phyloP scores from a whole-genome alignment of 2,329 filamentous ascomycete genomes.

The Colletotrichum ledebouriae region DNA sequence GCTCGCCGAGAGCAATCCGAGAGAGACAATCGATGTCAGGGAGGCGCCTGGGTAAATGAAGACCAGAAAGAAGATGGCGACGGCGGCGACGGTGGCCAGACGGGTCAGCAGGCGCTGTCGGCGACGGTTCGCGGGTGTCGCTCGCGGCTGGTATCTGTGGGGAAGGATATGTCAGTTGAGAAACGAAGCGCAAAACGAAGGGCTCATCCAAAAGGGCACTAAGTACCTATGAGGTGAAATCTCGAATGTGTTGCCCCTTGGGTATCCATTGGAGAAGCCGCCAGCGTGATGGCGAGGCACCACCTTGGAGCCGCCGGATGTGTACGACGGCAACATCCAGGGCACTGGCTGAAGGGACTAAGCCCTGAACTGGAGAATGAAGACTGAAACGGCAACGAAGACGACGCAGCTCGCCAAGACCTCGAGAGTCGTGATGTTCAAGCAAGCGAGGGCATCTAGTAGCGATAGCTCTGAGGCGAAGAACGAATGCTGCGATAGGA shows the following conservation, averaged over 20 bases:
- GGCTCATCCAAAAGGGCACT: background rate
- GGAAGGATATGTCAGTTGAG: background rate
- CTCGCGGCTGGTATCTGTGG: slow-evolving; percentile 85
- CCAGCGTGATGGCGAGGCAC: slow-evolving; percentile 85
- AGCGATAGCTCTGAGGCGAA: slow-evolving; percentile 3
- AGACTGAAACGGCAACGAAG: slow-evolving; percentile 24
- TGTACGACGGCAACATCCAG: slow-evolving; percentile 72
- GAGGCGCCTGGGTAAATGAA: slow-evolving; percentile 80
- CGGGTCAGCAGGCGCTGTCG: slow-evolving; percentile 80
- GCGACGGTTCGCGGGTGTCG: slow-evolving; percentile 77
- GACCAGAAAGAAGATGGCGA: slow-evolving; percentile 75
- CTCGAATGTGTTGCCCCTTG: slow-evolving; percentile 82
- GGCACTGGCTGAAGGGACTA: slow-evolving; percentile 20
- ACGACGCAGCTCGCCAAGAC: slow-evolving; percentile 18
- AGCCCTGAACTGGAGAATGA: slow-evolving; percentile 33
- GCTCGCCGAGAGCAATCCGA: slow-evolving; percentile 76
- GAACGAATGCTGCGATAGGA: slow-evolving; percentile 14
- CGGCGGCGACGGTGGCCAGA: slow-evolving; percentile 67
- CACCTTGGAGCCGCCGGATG: slow-evolving; percentile 70
- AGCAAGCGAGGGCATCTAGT: slow-evolving; percentile 50
- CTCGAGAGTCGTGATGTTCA: slow-evolving; percentile 42
- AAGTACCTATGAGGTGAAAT: slow-evolving; percentile 88
- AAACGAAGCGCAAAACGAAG: background rate
- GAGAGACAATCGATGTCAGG: slow-evolving; percentile 72
- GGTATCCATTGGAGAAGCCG: slow-evolving; percentile 88